Evolutionary conservation across 495 filamentous ascomycete species (phyloP).

Genomic region (Massariosphaeria phaeospora): DNA sequence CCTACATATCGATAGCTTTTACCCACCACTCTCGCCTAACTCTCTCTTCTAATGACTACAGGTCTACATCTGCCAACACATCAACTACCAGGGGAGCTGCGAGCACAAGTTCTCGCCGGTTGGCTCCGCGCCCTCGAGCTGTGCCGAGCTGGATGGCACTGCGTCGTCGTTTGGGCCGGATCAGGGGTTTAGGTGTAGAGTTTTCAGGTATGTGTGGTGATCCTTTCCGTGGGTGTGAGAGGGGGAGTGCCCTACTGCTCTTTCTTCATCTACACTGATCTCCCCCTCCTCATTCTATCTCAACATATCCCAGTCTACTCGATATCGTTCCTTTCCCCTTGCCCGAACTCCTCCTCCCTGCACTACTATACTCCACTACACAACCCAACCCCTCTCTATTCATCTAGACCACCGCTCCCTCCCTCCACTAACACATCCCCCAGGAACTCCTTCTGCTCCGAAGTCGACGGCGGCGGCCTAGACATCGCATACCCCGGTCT

Average conservation of each 20-base stretch:
- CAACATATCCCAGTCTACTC: too few species aligned
- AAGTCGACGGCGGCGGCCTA: background rate
- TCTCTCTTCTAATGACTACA: background rate
- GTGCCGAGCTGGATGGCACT: background rate
- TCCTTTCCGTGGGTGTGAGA: too few species aligned
- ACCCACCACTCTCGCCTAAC: too few species aligned
- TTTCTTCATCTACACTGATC: too few species aligned
- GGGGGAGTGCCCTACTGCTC: too few species aligned
- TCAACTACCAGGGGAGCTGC: slow-evolving; percentile 9
- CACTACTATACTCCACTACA: too few species aligned
- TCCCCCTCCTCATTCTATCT: too few species aligned
- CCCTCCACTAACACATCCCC: background rate
- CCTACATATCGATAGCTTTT: background rate
- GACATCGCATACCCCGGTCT: background rate
- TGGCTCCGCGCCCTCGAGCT: background rate
- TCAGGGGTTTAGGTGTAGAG: background rate
- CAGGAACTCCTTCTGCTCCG: background rate
- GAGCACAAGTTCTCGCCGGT: background rate
- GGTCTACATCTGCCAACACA: slow-evolving; percentile 18
- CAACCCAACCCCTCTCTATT: too few species aligned
- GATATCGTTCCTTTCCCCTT: too few species aligned
- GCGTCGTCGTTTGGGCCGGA: slow-evolving; percentile 10
- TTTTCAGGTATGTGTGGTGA: slow-evolving; percentile 19
- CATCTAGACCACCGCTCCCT: too few species aligned
- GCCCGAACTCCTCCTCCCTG: too few species aligned